These are phyloP conservation scores for Exophiala dermatitidis DNA, from an alignment of 2,329 filamentous ascomycete genomes.

Conservation along the genomic window DNA sequence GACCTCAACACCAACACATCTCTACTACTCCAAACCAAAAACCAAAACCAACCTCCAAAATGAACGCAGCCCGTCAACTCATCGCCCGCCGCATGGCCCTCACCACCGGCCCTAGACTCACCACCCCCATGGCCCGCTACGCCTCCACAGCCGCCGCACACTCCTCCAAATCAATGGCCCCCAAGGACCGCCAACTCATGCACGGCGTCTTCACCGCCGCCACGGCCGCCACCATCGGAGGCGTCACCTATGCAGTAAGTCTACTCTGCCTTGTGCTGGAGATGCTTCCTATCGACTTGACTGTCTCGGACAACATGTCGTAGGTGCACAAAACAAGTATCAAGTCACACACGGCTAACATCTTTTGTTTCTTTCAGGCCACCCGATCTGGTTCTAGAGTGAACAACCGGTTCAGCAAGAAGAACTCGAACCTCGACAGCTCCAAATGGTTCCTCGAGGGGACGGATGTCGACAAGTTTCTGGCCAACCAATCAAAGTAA, in stretches of 20 bases:
- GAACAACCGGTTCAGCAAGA: slow-evolving; percentile 15
- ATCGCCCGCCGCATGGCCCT: slow-evolving; percentile 14
- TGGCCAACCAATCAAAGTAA: slow-evolving; percentile 3
- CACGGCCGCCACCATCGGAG: slow-evolving; percentile 9
- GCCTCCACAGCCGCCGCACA: slow-evolving; percentile 7
- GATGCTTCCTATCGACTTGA: slow-evolving; percentile 16
- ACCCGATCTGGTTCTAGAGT: slow-evolving; percentile 17
- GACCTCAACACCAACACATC: slow-evolving; percentile 2
- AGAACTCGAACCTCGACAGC: slow-evolving; percentile 16
- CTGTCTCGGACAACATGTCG: slow-evolving; percentile 6
- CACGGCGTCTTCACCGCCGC: slow-evolving; percentile 14
- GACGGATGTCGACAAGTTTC: slow-evolving; percentile 7
- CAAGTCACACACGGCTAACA: slow-evolving; percentile 1
- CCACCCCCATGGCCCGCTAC: slow-evolving; percentile 12
- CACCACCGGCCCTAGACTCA: slow-evolving; percentile 16
- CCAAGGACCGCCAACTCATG: slow-evolving; percentile 14
- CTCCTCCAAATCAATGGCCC: background rate
- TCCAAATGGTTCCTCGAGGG: slow-evolving; percentile 22
- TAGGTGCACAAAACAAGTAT: background rate
- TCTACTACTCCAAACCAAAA: background rate
- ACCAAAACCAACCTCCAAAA: slow-evolving; percentile 7
- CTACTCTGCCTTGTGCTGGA: slow-evolving; percentile 10
- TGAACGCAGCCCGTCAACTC: slow-evolving; percentile 20
- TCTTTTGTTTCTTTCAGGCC: slow-evolving; percentile 8
- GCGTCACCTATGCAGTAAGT: slow-evolving; percentile 22